Evolutionary conservation across 2,329 filamentous ascomycete genomes (phyloP), one percentile per base, ranked within the genome.

Genomic region (Drechslerella coelobrocha): DNA sequence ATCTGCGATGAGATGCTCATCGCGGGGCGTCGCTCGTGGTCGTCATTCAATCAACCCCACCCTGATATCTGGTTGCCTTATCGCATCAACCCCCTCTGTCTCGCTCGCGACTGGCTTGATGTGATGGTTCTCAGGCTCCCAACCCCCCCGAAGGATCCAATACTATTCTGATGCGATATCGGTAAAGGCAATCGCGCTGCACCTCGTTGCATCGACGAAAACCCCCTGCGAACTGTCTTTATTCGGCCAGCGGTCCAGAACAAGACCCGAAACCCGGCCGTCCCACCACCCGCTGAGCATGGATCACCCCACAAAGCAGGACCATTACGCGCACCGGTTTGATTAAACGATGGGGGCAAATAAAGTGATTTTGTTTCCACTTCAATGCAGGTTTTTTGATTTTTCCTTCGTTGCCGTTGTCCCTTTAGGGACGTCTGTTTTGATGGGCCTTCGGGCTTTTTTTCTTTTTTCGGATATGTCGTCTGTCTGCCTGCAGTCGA

Each of bases 1-100:
- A 62, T 71, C 53, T 53, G 53, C 27, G 47, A 52, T 61, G 57
- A 39, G 56, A 69, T 71, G 65, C 57, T 62, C 65, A 57, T 62
- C 57, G 65, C 57, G 65, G 52, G 59, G 45, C 41, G 14, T 45
- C 24, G 39, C 17, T 19, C 12, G 8, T 48, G 34, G 34, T 59
- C 65, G 57, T 62, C 53, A 62, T 62, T 17, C 14, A 23, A 31
- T 10, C 19, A 47, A 62, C 50, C 55, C 56, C 56, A 51, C 56
- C 24, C 41, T 61, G 43, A 7, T 19, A 10, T 26, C 21, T 2
- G 10, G 19, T 23, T 29, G 47, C 47, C 9, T 9, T 21, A 45
- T 45, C 17, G 9, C 9, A 34, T 34, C 29, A 12, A 34, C 7
- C 12, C 3, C 5, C 12, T 39, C 12, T 14, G 34, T 4, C 17